These are phyloP conservation scores for Rickenella mellea DNA, from an alignment of 768 basidiomycete genomes.

Conservation along the genomic window DNA sequence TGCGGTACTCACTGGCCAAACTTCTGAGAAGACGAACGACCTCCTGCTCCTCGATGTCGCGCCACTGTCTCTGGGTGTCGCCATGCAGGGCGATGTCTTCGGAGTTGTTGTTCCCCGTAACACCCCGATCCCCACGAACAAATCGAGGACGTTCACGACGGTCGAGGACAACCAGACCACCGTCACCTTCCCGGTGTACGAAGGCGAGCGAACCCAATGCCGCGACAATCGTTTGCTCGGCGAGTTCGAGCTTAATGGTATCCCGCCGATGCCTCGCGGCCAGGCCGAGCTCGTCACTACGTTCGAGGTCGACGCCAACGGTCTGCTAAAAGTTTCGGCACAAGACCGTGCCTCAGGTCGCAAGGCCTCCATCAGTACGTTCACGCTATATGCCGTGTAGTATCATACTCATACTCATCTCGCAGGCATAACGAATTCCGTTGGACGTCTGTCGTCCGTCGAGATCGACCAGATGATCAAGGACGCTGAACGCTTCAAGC, in stretches of 20 bases:
- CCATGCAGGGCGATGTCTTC: conserved; percentile 99
- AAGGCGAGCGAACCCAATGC: conserved; percentile 99
- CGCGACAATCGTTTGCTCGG: conserved; percentile 98
- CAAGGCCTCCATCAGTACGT: conserved; percentile 93
- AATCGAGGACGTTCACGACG: conserved; percentile 97
- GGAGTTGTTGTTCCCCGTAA: conserved; percentile 99
- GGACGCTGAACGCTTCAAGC: conserved; percentile 96
- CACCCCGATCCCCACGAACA: conserved; percentile 99
- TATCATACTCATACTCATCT: conserved; percentile 6
- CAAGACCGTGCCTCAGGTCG: conserved; percentile 98
- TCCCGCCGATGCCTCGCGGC: conserved; percentile 98
- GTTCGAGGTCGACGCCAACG: conserved; percentile 99
- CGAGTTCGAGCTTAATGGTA: conserved; percentile 98
- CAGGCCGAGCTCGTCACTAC: conserved; percentile 99
- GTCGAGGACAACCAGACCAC: conserved; percentile 99
- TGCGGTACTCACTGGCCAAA: conserved; percentile 96
- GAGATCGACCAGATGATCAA: conserved; percentile 99
- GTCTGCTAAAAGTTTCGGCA: conserved; percentile 97
- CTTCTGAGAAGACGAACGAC: conserved; percentile 97
- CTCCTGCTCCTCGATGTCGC: conserved; percentile 97
- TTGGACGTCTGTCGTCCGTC: conserved; percentile 91
- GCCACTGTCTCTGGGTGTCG: conserved; percentile 97
- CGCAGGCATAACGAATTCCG: conserved; percentile 93
- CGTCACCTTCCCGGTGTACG: conserved; percentile 99
- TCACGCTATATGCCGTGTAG: conserved; percentile 1